These are phyloP conservation scores for Ophiosphaerella herpotricha DNA, from an alignment of 2,329 filamentous ascomycete species.

Conservation along the genomic window DNA sequence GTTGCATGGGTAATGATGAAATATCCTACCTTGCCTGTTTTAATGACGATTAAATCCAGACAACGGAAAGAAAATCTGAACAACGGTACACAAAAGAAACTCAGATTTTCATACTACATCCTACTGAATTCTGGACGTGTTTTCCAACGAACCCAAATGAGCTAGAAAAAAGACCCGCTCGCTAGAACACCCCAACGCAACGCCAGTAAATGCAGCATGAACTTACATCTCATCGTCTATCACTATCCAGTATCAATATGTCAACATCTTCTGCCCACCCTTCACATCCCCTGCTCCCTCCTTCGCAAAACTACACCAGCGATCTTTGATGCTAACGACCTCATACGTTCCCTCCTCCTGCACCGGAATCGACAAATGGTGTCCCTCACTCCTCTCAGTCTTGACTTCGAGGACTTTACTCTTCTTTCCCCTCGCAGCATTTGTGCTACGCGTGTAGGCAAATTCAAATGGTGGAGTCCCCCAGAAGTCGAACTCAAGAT, in stretches of 20 bases:
- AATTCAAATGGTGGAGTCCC: constrained; percentile 97
- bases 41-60: too few species aligned
- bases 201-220: constrained; percentile 14
- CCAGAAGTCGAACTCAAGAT: constrained; percentile 93
- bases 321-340: constrained; percentile 93
- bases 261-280: constrained; percentile 46
- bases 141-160: too few species aligned
- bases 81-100: too few species aligned
- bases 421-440: constrained; percentile 68
- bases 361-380: constrained; percentile 79
- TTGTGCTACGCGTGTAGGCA: constrained; percentile 90
- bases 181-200: constrained; percentile 1
- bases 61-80: too few species aligned
- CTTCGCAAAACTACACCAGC: constrained; percentile 85
- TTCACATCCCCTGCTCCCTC: constrained; percentile 56
- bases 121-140: too few species aligned
- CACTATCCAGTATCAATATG: constrained; percentile 28
- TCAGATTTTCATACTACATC: too few species aligned
- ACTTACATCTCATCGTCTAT: neutral
- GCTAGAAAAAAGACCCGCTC: too few species aligned
- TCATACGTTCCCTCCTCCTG: constrained; percentile 97
- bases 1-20: too few species aligned
- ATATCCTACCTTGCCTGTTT: too few species aligned
- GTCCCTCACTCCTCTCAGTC: constrained; percentile 82
- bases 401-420: constrained; percentile 81